phyloP scores from a whole-genome alignment of 148 eudicot genomes.

The Rheum nobile region DNA sequence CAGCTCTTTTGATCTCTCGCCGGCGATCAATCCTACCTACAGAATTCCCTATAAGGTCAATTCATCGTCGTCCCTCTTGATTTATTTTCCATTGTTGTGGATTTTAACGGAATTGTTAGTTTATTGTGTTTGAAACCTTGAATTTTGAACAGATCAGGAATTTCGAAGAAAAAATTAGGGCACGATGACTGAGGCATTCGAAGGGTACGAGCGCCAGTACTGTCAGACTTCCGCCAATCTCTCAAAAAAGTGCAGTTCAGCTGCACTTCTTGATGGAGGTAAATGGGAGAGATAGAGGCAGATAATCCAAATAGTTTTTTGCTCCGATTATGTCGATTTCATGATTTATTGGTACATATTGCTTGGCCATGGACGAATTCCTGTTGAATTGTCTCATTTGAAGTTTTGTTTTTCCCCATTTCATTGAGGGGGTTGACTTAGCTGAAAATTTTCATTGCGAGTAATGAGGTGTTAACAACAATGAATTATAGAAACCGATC shows the following conservation, averaged over 20 bases:
- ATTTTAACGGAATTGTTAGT: background rate
- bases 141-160: conserved; percentile 1
- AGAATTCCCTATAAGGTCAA: background rate
- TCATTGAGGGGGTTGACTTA: background rate
- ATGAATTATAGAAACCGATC: background rate
- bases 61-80: background rate
- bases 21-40: background rate
- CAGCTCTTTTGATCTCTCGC: background rate
- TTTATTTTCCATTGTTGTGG: background rate
- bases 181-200: conserved; percentile 12
- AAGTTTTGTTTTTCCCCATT: background rate
- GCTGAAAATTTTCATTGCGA: background rate
- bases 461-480: background rate
- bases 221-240: conserved; percentile 12
- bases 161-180: background rate
- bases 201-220: conserved; percentile 14
- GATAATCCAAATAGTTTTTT: background rate
- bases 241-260: conserved; percentile 14
- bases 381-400: background rate
- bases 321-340: background rate
- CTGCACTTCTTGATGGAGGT: conserved; percentile 14
- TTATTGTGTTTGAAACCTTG: background rate
- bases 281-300: background rate
- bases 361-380: background rate
- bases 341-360: background rate